Conservation (phyloP, 345 rosid species). For the Populus euphratica region DNA sequence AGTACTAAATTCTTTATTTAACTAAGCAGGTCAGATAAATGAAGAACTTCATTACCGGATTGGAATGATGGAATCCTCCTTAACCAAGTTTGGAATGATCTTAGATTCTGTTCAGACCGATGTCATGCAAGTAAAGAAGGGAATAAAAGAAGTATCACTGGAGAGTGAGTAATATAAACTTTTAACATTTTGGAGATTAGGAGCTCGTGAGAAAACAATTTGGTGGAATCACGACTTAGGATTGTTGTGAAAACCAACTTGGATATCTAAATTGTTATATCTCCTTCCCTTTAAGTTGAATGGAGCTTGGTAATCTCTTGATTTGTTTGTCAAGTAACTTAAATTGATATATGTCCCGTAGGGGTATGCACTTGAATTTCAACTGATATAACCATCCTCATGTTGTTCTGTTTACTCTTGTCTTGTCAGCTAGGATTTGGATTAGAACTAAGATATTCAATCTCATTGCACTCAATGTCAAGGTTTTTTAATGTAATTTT, state of each 20-base stretch:
- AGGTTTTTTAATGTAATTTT: background rate
- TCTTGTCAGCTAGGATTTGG: background rate
- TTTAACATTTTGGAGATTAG: background rate
- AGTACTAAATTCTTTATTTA: slow-evolving; percentile 12
- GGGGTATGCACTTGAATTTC: background rate
- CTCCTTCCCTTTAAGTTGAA: background rate
- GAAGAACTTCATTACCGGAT: slow-evolving; percentile 73
- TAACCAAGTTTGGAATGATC: slow-evolving; percentile 71
- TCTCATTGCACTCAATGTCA: background rate
- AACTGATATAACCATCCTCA: background rate
- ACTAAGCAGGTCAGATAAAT: slow-evolving; percentile 50
- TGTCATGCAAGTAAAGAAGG: slow-evolving; percentile 74
- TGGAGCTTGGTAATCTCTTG: background rate
- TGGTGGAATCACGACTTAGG: background rate
- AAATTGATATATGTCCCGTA: background rate
- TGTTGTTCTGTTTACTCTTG: background rate
- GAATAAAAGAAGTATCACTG: slow-evolving; percentile 64
- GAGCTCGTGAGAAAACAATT: slow-evolving; percentile 1
- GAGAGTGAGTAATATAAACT: slow-evolving; percentile 54
- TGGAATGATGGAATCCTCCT: slow-evolving; percentile 69
- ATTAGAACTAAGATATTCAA: background rate
- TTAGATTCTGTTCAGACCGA: slow-evolving; percentile 79
- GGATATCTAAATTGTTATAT: background rate
- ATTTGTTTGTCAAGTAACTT: background rate
- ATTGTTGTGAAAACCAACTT: background rate